phyloP scores from a whole-genome alignment of 192 early-diverging fungal genomes.

The Coemansia aciculifera region DNA sequence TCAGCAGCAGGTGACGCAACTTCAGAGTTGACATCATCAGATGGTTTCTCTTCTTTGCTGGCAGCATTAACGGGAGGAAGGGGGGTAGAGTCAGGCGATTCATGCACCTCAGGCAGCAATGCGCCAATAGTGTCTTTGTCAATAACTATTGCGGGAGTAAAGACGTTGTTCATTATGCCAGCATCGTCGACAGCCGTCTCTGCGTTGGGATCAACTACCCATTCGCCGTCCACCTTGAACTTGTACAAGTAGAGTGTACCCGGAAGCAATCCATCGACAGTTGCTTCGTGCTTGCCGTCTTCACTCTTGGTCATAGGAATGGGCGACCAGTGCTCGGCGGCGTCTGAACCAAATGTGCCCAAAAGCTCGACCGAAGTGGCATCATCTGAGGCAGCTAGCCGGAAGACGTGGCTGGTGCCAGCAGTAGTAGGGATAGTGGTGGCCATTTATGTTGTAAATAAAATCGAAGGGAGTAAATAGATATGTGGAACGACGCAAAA shows the following conservation, averaged over 20 bases:
- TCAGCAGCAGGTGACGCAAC: slow-evolving; percentile 9
- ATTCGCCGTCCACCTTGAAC: slow-evolving; percentile 46
- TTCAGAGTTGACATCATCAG: slow-evolving; percentile 11
- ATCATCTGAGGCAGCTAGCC: slow-evolving; percentile 14
- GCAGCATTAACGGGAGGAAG: background rate
- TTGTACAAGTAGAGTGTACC: slow-evolving; percentile 36
- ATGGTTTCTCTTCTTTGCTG: background rate
- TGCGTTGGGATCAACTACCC: slow-evolving; percentile 40
- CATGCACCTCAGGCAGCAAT: background rate
- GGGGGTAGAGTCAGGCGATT: background rate
- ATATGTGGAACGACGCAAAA: background rate
- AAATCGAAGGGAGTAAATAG: background rate
- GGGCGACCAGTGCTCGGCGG: slow-evolving; percentile 28
- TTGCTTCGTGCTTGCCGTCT: slow-evolving; percentile 24
- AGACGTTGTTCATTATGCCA: slow-evolving; percentile 39
- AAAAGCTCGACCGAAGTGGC: slow-evolving; percentile 35
- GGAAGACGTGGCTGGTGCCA: slow-evolving; percentile 30
- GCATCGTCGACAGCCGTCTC: slow-evolving; percentile 27
- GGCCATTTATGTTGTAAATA: background rate
- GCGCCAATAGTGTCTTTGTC: background rate
- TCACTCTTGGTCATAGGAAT: slow-evolving; percentile 34
- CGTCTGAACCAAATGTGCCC: slow-evolving; percentile 39
- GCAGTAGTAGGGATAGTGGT: background rate
- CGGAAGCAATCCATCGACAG: slow-evolving; percentile 15
- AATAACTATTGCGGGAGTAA: background rate